Percentiles rank a stretch among this genome's conserved stretches.
Conservation (phyloP, 371 early-diverging fungal genomes). For the Smittium mucronatum region DNA sequence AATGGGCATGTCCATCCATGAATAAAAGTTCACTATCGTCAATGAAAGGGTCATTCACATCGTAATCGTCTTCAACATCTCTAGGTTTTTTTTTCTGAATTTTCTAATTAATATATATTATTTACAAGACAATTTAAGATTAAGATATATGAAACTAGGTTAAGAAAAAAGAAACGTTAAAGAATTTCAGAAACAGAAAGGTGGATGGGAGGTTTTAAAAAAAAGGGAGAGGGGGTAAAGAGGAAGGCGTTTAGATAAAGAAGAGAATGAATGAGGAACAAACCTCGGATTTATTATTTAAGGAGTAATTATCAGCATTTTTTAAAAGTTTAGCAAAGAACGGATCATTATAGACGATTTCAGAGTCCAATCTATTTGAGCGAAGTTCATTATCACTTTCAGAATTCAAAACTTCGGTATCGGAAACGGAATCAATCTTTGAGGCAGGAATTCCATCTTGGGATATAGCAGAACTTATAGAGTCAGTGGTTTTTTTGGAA, state of each 20-base stretch:
- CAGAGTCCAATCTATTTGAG: constrained; percentile 11
- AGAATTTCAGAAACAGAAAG: no score
- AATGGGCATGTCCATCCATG: constrained; percentile 31
- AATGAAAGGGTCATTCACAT: constrained; percentile 38
- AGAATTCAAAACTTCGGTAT: neutral
- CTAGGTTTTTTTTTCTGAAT: constrained; percentile 15
- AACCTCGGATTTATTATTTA: constrained; percentile 16
- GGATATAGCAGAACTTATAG: no score
- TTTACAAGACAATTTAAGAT: no score
- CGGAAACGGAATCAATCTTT: no score
- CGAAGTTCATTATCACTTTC: neutral
- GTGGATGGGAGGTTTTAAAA: no score
- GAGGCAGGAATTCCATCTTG: no score
- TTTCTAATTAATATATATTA: neutral
- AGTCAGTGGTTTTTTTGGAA: no score
- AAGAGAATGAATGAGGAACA: neutral
- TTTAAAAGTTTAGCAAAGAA: constrained; percentile 33
- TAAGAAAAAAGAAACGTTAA: no score
- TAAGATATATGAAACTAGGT: no score
- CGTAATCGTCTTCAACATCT: constrained; percentile 34
- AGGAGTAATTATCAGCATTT: constrained; percentile 33
- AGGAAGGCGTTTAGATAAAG: neutral
- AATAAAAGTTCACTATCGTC: constrained; percentile 39
- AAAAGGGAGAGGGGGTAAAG: neutral
- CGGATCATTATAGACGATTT: constrained; percentile 33